Percentiles rank a stretch among this genome's conserved stretches.
phyloP scores from a whole-genome alignment of 164 flowering plant genomes.

The Chimonanthus praecox region DNA sequence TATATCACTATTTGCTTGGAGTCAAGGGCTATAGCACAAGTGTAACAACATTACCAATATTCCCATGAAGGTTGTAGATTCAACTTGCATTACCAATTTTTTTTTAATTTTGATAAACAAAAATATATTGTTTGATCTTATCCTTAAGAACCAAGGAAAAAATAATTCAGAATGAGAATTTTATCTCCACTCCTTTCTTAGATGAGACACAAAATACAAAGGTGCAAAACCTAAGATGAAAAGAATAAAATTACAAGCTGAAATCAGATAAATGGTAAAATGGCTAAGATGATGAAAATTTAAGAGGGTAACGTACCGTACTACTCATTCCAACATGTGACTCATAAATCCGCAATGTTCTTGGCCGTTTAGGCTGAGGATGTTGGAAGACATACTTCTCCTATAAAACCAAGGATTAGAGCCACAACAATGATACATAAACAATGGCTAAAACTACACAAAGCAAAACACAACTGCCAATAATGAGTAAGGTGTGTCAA shows the following conservation, averaged over 20 bases:
- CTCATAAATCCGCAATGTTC: constrained; percentile 90
- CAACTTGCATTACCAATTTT: too few relatives aligned
- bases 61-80: too few relatives aligned
- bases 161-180: too few relatives aligned
- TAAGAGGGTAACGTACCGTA: constrained; percentile 42
- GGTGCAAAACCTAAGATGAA: neutral
- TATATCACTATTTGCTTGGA: too few relatives aligned
- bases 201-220: neutral
- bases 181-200: too few relatives aligned
- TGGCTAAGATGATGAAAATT: too few relatives aligned
- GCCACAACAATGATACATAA: neutral
- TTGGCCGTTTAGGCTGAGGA: constrained; percentile 84
- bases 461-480: neutral
- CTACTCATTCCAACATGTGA: constrained; percentile 99
- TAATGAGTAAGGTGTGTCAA: too few relatives aligned
- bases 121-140: too few relatives aligned
- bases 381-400: constrained; percentile 80
- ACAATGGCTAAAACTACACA: neutral
- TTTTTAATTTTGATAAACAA: too few relatives aligned
- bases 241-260: neutral
- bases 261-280: neutral
- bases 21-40: too few relatives aligned
- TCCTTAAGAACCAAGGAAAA: too few relatives aligned
- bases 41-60: too few relatives aligned
- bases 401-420: constrained; percentile 31